Conservation (phyloP, 1,139 yeast species). For the Zhuliangozyma blackwelliae region DNA sequence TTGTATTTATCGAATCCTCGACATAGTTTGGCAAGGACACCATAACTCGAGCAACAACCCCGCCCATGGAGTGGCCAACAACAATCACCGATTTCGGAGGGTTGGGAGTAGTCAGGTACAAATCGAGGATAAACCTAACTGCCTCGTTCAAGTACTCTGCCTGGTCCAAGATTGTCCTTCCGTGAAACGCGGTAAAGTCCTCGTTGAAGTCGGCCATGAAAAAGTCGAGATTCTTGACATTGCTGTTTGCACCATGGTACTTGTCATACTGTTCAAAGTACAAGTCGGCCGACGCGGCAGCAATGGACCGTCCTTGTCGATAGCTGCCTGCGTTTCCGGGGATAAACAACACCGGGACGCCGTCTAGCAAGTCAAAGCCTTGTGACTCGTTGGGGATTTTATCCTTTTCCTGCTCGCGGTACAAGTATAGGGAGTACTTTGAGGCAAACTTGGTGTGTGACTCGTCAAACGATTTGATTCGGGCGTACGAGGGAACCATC, state of each 20-base stretch:
- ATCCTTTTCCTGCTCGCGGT: constrained; percentile 75
- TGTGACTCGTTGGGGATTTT: constrained; percentile 29
- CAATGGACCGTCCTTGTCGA: constrained; percentile 87
- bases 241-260: constrained; percentile 16
- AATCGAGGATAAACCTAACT: constrained; percentile 61
- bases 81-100: constrained; percentile 73
- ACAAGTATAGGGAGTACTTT: constrained; percentile 76
- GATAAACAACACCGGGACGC: constrained; percentile 84
- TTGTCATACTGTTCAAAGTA: constrained; percentile 32
- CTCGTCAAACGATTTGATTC: constrained; percentile 66
- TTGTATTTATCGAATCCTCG: constrained; percentile 72
- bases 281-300: constrained; percentile 63
- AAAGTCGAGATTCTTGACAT: constrained; percentile 57
- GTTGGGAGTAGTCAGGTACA: constrained; percentile 41
- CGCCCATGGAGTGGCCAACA: constrained; percentile 96
- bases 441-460: constrained; percentile 69
- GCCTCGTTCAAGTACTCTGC: constrained; percentile 94
- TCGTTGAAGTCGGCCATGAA: constrained; percentile 93
- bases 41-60: constrained; percentile 82
- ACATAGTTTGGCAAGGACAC: constrained; percentile 73
- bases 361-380: constrained; percentile 39
- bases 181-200: constrained; percentile 95
- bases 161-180: constrained; percentile 87
- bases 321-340: constrained; percentile 98
- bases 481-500: constrained; percentile 77